Evolutionary conservation across 2,329 filamentous ascomycete genomes (phyloP).

Genomic region (Colletotrichum ledebouriae): DNA sequence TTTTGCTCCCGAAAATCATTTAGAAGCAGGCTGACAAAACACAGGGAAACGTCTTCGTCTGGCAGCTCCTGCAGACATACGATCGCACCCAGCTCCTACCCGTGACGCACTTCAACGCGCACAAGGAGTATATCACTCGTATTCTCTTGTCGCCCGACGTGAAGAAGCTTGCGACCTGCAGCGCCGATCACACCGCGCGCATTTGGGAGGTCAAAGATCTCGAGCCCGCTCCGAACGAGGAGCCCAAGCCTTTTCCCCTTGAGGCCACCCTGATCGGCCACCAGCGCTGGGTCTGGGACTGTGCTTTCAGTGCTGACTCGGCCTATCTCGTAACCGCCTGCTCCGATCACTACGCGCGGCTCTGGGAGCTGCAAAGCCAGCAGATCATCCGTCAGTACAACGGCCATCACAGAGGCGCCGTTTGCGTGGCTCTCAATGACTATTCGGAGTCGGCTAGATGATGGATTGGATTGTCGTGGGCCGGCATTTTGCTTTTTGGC

Average conservation of each 20-base stretch:
- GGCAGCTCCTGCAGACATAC: conserved; percentile 88
- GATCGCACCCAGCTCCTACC: conserved; percentile 88
- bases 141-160: conserved; percentile 93
- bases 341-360: conserved; percentile 90
- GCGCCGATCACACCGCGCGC: conserved; percentile 91
- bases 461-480: conserved; percentile 26
- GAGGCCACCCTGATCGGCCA: conserved; percentile 91
- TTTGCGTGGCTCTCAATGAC: conserved; percentile 94
- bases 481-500: conserved; percentile 18
- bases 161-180: conserved; percentile 93
- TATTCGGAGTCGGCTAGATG: conserved; percentile 69
- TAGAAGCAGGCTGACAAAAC: conserved; percentile 10
- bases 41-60: conserved; percentile 98
- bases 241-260: conserved; percentile 76
- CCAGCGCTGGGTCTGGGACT: conserved; percentile 98
- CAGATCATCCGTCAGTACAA: conserved; percentile 96
- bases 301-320: conserved; percentile 92
- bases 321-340: conserved; percentile 95
- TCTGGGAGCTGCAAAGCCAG: conserved; percentile 91
- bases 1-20: too few species aligned
- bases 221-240: conserved; percentile 59
- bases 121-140: conserved; percentile 93
- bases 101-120: conserved; percentile 89
- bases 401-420: conserved; percentile 90
- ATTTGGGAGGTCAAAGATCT: conserved; percentile 92